A percentile compares a stretch with the other conserved stretches of the same genome.
These are phyloP conservation scores for Fagopyrum tataricum DNA, from an alignment of 148 eudicot genomes.

Conservation along the genomic window DNA sequence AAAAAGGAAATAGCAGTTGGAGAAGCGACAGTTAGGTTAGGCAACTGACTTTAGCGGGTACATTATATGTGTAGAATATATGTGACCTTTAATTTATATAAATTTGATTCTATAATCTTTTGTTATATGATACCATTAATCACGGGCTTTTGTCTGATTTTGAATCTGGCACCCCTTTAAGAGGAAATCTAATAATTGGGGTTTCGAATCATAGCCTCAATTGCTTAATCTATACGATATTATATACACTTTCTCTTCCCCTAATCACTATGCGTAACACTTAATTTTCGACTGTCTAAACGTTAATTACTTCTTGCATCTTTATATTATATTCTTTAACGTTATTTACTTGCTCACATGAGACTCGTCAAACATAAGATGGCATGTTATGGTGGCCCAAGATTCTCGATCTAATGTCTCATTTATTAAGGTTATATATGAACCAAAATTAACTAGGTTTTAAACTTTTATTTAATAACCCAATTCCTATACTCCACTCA, in stretches of 20 bases:
- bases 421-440: too few relatives aligned
- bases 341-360: too few relatives aligned
- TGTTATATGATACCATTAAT: not conserved
- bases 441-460: too few relatives aligned
- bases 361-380: too few relatives aligned
- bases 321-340: too few relatives aligned
- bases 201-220: conserved; percentile 2
- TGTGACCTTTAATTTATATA: not conserved
- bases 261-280: not conserved
- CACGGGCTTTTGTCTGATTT: not conserved
- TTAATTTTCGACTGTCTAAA: not conserved
- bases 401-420: too few relatives aligned
- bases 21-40: conserved; percentile 8
- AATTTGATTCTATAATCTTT: not conserved
- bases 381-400: too few relatives aligned
- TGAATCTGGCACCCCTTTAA: not conserved
- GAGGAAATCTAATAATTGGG: not conserved
- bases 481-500: too few relatives aligned
- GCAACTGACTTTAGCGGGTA: not conserved
- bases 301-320: not conserved
- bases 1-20: not conserved
- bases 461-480: too few relatives aligned
- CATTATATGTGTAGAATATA: not conserved
- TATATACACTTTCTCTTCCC: not conserved
- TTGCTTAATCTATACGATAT: not conserved